Evolutionary conservation across 2,329 filamentous ascomycete genomes (phyloP).

Genomic region (Pseudohalonectria lignicola): DNA sequence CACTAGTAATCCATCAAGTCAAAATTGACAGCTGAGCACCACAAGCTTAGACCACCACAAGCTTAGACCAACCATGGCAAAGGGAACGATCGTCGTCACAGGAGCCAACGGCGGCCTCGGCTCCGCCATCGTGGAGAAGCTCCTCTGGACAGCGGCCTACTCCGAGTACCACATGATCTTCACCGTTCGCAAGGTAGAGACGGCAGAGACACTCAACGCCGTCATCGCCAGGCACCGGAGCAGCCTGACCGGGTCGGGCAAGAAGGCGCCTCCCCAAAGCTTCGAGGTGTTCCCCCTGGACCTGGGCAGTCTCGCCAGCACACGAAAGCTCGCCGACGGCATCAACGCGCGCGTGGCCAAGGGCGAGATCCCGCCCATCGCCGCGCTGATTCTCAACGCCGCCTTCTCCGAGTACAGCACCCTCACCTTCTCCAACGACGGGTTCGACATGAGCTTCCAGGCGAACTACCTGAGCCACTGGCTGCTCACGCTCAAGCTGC

Average conservation of each 20-base stretch:
- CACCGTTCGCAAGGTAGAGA: slow-evolving; percentile 5
- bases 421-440: slow-evolving; percentile 18
- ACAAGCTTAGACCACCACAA: no score
- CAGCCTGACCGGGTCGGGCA: no score
- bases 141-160: not conserved
- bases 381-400: slow-evolving; percentile 16
- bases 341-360: slow-evolving; percentile 9
- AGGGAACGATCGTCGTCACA: slow-evolving; percentile 8
- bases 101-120: slow-evolving; percentile 8
- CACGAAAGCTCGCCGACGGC: slow-evolving; percentile 7
- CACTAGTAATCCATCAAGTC: no score
- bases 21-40: no score
- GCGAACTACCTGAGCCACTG: slow-evolving; percentile 20
- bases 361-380: slow-evolving; percentile 14
- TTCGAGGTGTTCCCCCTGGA: slow-evolving; percentile 10
- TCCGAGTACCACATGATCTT: slow-evolving; percentile 7
- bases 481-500: slow-evolving; percentile 18
- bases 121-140: slow-evolving; percentile 4
- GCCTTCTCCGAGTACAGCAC: slow-evolving; percentile 10
- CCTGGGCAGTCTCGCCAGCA: slow-evolving; percentile 6
- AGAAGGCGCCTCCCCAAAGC: slow-evolving; percentile 3
- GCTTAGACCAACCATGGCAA: no score
- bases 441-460: slow-evolving; percentile 20
- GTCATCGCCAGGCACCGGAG: not conserved
- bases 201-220: slow-evolving; percentile 3